These are phyloP conservation scores for Pseudopediastrum boryanum DNA, from an alignment of 139 green algal genomes.

Conservation along the genomic window DNA sequence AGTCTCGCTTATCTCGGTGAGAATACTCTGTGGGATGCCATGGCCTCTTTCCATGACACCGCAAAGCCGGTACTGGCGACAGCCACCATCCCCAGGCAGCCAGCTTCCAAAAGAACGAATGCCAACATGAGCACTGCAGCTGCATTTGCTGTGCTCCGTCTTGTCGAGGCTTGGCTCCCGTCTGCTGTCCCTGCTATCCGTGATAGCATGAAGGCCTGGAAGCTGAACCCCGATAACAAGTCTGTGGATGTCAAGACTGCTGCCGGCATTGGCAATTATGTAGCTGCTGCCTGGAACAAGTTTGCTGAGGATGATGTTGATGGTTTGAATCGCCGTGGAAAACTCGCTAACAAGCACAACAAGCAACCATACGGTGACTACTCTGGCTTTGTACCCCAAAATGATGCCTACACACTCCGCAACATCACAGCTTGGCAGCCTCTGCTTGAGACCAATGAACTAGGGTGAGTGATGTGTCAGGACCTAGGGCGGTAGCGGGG, in stretches of 20 bases:
- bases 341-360: not conserved
- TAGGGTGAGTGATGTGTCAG: too few relatives aligned
- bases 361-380: not conserved
- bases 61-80: not conserved
- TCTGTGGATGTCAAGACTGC: not conserved
- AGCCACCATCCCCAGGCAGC: not conserved
- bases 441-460: too few relatives aligned
- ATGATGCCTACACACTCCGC: not conserved
- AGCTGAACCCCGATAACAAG: not conserved
- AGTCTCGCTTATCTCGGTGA: not conserved
- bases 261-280: not conserved
- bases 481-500: too few relatives aligned
- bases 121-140: not conserved
- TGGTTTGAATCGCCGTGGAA: not conserved
- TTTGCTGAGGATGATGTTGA: too few relatives aligned
- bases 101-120: not conserved
- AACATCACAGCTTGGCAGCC: slow-evolving; percentile 5
- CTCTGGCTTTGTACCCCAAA: not conserved
- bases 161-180: not conserved
- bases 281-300: not conserved
- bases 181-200: not conserved
- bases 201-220: not conserved
- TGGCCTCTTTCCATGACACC: not conserved
- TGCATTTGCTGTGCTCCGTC: not conserved
- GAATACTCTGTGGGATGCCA: not conserved